These are phyloP conservation scores for Tuber borchii DNA, from an alignment of 495 filamentous ascomycete species.

Conservation along the genomic window DNA sequence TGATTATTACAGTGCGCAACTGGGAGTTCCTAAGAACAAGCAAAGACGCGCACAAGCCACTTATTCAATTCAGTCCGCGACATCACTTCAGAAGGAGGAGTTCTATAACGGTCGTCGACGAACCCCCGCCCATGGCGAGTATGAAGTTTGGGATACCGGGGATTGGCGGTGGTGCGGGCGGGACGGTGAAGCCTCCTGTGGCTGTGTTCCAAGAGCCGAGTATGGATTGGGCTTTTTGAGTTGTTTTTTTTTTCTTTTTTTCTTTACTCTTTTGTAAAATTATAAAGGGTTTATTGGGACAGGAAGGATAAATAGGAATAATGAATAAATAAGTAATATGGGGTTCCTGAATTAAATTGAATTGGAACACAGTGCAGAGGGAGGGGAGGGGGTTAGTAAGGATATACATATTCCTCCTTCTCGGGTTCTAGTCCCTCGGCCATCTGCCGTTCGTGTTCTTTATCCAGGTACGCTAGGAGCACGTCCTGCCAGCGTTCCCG, in stretches of 20 bases:
- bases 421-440: slow-evolving; percentile 56
- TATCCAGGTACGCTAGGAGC: slow-evolving; percentile 74
- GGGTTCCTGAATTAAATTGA: background rate
- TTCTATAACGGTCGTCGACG: slow-evolving; percentile 73
- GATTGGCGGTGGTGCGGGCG: slow-evolving; percentile 37
- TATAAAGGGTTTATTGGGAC: background rate
- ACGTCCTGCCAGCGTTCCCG: slow-evolving; percentile 71
- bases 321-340: background rate
- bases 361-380: background rate
- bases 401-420: slow-evolving; percentile 52
- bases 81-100: slow-evolving; percentile 56
- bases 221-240: slow-evolving; percentile 54
- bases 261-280: background rate
- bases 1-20: slow-evolving; percentile 52
- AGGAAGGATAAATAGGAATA: background rate
- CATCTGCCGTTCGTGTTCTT: slow-evolving; percentile 71
- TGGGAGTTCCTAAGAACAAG: slow-evolving; percentile 73
- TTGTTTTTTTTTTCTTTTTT: background rate
- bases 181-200: slow-evolving; percentile 57
- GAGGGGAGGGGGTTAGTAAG: slow-evolving; percentile 10
- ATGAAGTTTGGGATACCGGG: slow-evolving; percentile 8
- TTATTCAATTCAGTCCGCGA: slow-evolving; percentile 53
- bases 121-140: slow-evolving; percentile 48
- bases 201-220: slow-evolving; percentile 87
- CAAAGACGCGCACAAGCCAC: slow-evolving; percentile 44